Evolutionary conservation across 2,329 filamentous ascomycete genomes (phyloP).

Genomic region (Claviceps arundinis): DNA sequence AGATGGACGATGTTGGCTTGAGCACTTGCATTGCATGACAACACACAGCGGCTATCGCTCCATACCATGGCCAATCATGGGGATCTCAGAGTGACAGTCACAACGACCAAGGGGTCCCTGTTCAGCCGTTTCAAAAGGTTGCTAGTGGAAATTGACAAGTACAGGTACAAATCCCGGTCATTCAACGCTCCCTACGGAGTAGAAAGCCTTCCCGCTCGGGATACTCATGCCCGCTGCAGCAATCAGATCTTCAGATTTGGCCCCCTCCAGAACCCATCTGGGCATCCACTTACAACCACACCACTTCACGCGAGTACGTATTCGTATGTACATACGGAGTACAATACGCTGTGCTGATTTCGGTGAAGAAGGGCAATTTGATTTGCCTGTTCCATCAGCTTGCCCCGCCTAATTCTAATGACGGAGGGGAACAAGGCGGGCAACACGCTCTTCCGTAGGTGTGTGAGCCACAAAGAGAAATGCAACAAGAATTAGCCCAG

Average conservation of each 20-base stretch:
- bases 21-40: slow-evolving; percentile 25
- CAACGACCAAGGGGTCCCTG: slow-evolving; percentile 14
- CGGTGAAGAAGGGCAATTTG: slow-evolving; percentile 11
- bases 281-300: slow-evolving; percentile 3
- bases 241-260: slow-evolving; percentile 4
- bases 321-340: too few relatives aligned
- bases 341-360: slow-evolving; percentile 13
- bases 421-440: too few relatives aligned
- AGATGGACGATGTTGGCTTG: slow-evolving; percentile 13
- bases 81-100: slow-evolving; percentile 4
- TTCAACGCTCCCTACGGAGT: background rate
- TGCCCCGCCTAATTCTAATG: too few relatives aligned
- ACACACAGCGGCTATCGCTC: slow-evolving; percentile 27
- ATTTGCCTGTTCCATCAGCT: slow-evolving; percentile 10
- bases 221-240: slow-evolving; percentile 1
- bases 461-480: too few relatives aligned
- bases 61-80: slow-evolving; percentile 21
- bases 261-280: background rate
- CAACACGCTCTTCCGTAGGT: background rate
- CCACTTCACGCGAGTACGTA: slow-evolving; percentile 3
- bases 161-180: slow-evolving; percentile 2
- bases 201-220: slow-evolving; percentile 1
- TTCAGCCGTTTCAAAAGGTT: slow-evolving; percentile 18
- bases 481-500: background rate
- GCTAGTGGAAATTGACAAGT: slow-evolving; percentile 3